A percentile compares a stretch with the other conserved stretches of the same genome.
phyloP scores from a whole-genome alignment of 352 stramenopile genomes.

The Pythium coloratum region DNA sequence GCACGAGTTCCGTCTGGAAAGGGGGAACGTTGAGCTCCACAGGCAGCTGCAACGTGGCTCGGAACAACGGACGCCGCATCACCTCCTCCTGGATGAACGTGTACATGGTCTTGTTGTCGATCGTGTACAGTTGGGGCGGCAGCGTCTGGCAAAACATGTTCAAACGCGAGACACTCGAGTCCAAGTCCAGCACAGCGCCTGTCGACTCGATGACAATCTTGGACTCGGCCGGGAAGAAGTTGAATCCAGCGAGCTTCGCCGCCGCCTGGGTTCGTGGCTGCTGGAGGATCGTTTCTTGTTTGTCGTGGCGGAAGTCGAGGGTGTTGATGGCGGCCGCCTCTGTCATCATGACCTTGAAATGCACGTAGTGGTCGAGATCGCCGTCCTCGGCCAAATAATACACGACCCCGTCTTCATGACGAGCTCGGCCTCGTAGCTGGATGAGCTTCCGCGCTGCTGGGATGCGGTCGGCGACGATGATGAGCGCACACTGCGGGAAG shows the following conservation, averaged over 20 bases:
- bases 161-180: slow-evolving; percentile 69
- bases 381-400: slow-evolving; percentile 70
- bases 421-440: slow-evolving; percentile 69
- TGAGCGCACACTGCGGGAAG: slow-evolving; percentile 70
- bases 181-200: slow-evolving; percentile 68
- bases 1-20: slow-evolving; percentile 49
- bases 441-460: slow-evolving; percentile 62
- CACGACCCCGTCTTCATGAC: slow-evolving; percentile 72
- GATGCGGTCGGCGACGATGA: slow-evolving; percentile 64
- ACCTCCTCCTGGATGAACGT: slow-evolving; percentile 34
- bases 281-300: slow-evolving; percentile 53
- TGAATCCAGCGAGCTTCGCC: slow-evolving; percentile 33
- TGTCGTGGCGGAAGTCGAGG: slow-evolving; percentile 70
- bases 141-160: slow-evolving; percentile 83
- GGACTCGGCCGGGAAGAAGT: slow-evolving; percentile 30
- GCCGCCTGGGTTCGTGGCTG: slow-evolving; percentile 56
- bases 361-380: slow-evolving; percentile 42
- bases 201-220: slow-evolving; percentile 49
- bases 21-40: slow-evolving; percentile 44
- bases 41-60: slow-evolving; percentile 50
- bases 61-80: slow-evolving; percentile 36
- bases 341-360: slow-evolving; percentile 47
- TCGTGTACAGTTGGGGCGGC: slow-evolving; percentile 47
- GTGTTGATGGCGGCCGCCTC: slow-evolving; percentile 54
- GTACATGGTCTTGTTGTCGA: slow-evolving; percentile 62